phyloP scores from a whole-genome alignment of 2,329 filamentous ascomycete genomes.

The Aspergillus awamori region DNA sequence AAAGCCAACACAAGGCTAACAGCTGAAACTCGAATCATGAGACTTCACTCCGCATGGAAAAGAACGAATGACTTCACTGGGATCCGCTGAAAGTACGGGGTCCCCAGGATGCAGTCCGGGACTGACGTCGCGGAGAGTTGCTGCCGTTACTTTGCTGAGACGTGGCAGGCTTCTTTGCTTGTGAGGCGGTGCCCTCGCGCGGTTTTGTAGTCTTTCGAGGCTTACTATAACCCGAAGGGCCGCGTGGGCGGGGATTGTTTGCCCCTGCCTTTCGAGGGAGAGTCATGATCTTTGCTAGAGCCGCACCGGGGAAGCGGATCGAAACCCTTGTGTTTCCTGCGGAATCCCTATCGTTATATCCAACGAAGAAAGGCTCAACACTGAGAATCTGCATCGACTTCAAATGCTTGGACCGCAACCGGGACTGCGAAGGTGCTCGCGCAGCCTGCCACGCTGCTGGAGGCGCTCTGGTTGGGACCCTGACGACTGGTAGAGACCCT shows the following conservation, averaged over 20 bases:
- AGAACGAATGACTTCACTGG: constrained; percentile 21
- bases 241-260: constrained; percentile 30
- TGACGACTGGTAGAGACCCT: constrained; percentile 72
- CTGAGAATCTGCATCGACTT: constrained; percentile 59
- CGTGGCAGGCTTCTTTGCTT: constrained; percentile 31
- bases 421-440: constrained; percentile 37
- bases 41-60: constrained; percentile 7
- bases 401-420: constrained; percentile 49
- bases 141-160: constrained; percentile 27
- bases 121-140: constrained; percentile 31
- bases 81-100: constrained; percentile 28
- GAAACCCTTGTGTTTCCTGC: constrained; percentile 42
- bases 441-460: constrained; percentile 66
- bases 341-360: constrained; percentile 41
- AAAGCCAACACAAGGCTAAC: constrained; percentile 14
- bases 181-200: constrained; percentile 31
- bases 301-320: constrained; percentile 54
- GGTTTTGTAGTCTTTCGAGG: constrained; percentile 36
- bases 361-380: constrained; percentile 49
- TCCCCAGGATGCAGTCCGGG: constrained; percentile 34
- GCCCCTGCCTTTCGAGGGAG: constrained; percentile 39
- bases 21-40: constrained; percentile 9
- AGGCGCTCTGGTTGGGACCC: constrained; percentile 65
- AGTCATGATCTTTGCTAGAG: constrained; percentile 45
- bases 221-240: constrained; percentile 33